These are phyloP conservation scores for Chamaecrista fasciculata DNA, from an alignment of 306 rosid species.

Conservation along the genomic window DNA sequence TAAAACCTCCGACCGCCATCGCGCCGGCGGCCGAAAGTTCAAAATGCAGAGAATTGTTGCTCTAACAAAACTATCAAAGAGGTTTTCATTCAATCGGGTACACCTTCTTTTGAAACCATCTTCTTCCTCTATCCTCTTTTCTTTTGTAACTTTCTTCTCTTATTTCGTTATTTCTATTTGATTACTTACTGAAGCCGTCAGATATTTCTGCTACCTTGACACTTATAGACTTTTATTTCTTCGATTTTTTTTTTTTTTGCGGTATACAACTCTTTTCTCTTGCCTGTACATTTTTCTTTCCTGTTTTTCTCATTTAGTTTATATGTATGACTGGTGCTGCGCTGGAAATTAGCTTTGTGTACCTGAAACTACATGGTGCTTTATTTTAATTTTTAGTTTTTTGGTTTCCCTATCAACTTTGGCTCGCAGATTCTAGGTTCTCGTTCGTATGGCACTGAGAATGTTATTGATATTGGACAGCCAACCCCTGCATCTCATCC, in stretches of 20 bases:
- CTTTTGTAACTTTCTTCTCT: neutral
- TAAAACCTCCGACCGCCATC: conserved; percentile 20
- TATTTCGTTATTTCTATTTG: neutral
- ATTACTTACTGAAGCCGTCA: neutral
- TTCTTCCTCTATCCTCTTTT: neutral
- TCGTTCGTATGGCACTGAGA: conserved; percentile 50
- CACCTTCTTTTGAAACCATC: neutral
- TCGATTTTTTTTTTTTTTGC: neutral
- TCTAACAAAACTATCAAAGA: conserved; percentile 43
- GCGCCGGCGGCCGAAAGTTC: neutral
- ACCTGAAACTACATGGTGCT: neutral
- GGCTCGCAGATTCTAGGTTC: conserved; percentile 46
- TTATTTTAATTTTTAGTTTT: neutral
- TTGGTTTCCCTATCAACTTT: conserved; percentile 9
- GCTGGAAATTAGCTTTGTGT: neutral
- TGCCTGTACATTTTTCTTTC: conserved; percentile 7
- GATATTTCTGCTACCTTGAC: neutral
- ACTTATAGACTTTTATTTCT: conserved; percentile 16
- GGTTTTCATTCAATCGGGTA: conserved; percentile 50
- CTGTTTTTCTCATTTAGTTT: neutral
- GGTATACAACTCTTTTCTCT: neutral
- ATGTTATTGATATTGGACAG: conserved; percentile 72
- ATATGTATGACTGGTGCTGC: neutral
- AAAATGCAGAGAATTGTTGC: conserved; percentile 49
- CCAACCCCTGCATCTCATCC: conserved; percentile 86